Evolutionary conservation across 768 basidiomycete species (phyloP), one percentile per base, ranked within the genome.

Genomic region (Pleurotus ostreatus): DNA sequence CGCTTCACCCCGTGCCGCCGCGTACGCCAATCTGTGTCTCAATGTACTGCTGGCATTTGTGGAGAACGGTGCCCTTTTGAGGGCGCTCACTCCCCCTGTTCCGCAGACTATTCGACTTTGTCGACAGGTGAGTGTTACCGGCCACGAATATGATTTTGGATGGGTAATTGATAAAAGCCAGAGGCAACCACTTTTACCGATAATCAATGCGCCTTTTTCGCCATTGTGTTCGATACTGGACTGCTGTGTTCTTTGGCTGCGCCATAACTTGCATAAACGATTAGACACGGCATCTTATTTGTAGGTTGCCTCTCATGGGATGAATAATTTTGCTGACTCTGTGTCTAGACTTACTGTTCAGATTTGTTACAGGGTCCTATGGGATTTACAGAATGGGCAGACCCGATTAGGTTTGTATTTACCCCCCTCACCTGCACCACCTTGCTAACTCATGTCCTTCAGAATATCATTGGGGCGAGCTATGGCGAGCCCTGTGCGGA

Each of bases 401-500:
- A 68, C 80, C 44, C 81, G 85, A 25, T 64, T 86, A 55, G 80
- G 87, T 84, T 49, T 22, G 78, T 58, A 34, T 34, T 34, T 34
- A n/a, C n/a, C 34, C 59, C n/a, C 30, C 8, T 26, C 20, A 20
- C 20, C 2, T 20, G 20, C 20, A 20, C 20, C 20, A 20, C 20
- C 20, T 20, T 20, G 20, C 20, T 20, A 20, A 20, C 20, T 20
- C 20, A 20, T 39, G 16, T 22, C 23, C 15, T 38, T 16, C 5
- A 88, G 86, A 81, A 7, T 88, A 88, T 60, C 71, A 82, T 43
- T 89, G 88, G 86, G 71, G 75, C 57, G 82, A 84, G 49, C 62
- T 87, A 11, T 89, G 86, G 88, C 72, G 68, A 49, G 77, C 83
- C 5, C 61, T 86, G 9, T 61, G 86, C 22, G 77, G 75, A 2